A percentile compares a stretch with the other conserved stretches of the same genome.
These are phyloP conservation scores for Candida glucosophila DNA, from an alignment of 1,139 yeast genomes.

Conservation along the genomic window DNA sequence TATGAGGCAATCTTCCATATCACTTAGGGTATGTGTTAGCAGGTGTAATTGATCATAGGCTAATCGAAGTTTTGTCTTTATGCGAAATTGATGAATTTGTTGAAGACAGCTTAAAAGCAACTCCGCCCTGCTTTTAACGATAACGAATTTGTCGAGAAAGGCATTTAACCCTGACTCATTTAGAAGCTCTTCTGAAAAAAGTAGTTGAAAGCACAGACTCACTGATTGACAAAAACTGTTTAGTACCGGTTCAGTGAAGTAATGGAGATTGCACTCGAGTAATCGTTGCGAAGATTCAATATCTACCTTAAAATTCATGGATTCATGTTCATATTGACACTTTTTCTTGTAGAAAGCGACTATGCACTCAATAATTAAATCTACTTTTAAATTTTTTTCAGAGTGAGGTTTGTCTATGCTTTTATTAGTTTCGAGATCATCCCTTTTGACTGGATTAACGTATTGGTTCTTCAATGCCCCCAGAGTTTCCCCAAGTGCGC, in stretches of 20 bases:
- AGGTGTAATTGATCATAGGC: no score
- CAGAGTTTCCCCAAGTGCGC: neutral
- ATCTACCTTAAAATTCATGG: conserved; percentile 21
- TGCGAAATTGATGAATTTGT: no score
- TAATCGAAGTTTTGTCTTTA: no score
- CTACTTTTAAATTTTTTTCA: neutral
- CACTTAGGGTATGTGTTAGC: conserved; percentile 4
- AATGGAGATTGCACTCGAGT: conserved; percentile 5
- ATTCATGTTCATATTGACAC: conserved; percentile 23
- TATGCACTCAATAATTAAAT: neutral
- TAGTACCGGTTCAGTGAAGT: conserved; percentile 5
- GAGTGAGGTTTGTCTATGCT: neutral
- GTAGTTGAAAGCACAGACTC: conserved; percentile 3
- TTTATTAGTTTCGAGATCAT: neutral
- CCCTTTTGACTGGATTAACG: neutral
- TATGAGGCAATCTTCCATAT: conserved; percentile 4
- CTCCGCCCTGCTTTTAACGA: no score
- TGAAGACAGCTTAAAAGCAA: no score
- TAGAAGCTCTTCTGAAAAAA: conserved; percentile 1
- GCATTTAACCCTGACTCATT: conserved; percentile 5
- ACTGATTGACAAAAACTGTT: conserved; percentile 3
- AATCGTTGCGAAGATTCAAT: conserved; percentile 10
- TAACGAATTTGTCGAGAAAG: conserved; percentile 4
- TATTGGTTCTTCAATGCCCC: neutral
- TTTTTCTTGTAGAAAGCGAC: conserved; percentile 6